phyloP scores from a whole-genome alignment of 2,329 filamentous ascomycete species.

The Botrytis tulipae region DNA sequence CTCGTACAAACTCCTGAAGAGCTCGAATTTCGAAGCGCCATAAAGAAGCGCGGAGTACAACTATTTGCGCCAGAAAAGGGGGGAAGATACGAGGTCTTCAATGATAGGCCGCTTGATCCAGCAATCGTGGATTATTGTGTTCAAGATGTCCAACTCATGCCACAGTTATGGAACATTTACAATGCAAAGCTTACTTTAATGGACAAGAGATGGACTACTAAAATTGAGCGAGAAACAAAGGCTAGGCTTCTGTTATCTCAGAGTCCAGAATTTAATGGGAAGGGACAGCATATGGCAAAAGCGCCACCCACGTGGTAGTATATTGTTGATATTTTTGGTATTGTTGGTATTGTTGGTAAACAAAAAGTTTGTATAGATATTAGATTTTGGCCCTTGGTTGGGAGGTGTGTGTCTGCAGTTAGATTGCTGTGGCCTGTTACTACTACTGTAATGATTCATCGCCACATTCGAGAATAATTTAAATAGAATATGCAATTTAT shows the following conservation, averaged over 20 bases:
- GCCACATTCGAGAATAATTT: neutral
- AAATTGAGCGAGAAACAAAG: constrained; percentile 14
- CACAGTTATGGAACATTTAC: constrained; percentile 41
- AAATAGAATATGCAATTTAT: neutral
- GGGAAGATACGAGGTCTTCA: constrained; percentile 49
- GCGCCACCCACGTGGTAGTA: constrained; percentile 2
- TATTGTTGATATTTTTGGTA: neutral
- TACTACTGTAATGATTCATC: too few species aligned
- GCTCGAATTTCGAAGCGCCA: constrained; percentile 36
- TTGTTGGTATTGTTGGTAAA: too few species aligned
- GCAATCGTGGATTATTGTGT: constrained; percentile 47
- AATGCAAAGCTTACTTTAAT: constrained; percentile 23
- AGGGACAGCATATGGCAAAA: constrained; percentile 19
- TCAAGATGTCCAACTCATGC: constrained; percentile 47
- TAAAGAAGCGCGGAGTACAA: constrained; percentile 41
- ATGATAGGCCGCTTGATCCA: constrained; percentile 44
- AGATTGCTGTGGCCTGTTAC: neutral
- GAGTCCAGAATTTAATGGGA: constrained; percentile 7
- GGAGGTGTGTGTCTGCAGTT: too few species aligned
- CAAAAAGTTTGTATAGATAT: neutral
- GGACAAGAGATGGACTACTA: neutral
- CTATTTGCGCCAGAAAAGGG: constrained; percentile 46
- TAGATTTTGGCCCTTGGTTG: neutral
- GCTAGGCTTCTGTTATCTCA: constrained; percentile 20
- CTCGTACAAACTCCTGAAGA: constrained; percentile 21